Evolutionary conservation across 306 rosid genomes (phyloP).

Genomic region (Rosa persica): DNA sequence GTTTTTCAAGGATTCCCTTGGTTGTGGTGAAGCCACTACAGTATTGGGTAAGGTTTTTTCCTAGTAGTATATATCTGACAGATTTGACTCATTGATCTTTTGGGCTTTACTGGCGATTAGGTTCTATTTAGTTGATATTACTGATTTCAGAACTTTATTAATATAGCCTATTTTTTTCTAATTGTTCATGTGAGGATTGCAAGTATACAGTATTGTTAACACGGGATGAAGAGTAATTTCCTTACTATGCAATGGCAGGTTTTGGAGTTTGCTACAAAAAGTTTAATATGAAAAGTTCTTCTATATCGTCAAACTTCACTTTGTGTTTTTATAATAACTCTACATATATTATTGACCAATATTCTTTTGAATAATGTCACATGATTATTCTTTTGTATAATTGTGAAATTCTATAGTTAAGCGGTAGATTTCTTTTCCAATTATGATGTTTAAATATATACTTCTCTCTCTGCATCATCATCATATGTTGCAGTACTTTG

Average conservation of each 20-base stretch:
- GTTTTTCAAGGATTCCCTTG: slow-evolving; percentile 80
- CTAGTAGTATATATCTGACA: neutral
- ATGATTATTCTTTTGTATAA: neutral
- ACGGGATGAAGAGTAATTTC: neutral
- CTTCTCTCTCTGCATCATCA: neutral
- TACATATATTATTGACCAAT: neutral
- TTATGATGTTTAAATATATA: neutral
- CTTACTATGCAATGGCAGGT: neutral
- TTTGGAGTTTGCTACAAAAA: neutral
- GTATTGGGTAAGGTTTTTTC: slow-evolving; percentile 49
- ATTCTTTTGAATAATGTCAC: neutral
- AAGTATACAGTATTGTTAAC: neutral
- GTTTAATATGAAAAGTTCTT: neutral
- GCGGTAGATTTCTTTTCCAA: neutral
- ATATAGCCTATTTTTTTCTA: neutral
- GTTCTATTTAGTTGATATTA: neutral
- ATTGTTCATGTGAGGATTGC: neutral
- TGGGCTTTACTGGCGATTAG: neutral
- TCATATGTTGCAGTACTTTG: neutral
- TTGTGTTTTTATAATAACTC: neutral
- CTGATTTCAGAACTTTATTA: neutral
- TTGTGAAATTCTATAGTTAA: neutral
- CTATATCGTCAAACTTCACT: neutral
- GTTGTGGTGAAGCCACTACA: slow-evolving; percentile 82
- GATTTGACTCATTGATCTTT: neutral